Base-by-base conservation (phyloP, 2,329 filamentous ascomycete genomes). In the Aspergillus felis region DNA sequence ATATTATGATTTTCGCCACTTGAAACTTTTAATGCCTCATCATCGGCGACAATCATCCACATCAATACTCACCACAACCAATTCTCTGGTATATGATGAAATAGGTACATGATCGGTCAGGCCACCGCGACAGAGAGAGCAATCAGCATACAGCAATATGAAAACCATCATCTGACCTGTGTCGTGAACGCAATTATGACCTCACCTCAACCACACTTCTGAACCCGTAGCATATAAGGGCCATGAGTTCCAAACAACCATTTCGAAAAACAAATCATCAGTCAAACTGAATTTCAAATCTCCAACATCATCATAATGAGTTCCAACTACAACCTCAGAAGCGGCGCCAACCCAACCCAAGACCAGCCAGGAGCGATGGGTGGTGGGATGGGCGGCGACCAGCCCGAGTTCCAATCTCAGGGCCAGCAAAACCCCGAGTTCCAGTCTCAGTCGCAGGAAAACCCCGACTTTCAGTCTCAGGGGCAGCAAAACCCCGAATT, bases 361-460 rank as follows among this genome's bases (percentile, higher is more conserved):
- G 78, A 79, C 10, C 78, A 82, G 63, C 77, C 80, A 17, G 65
- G 70, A 2, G 69, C 75, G 3, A 78, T 79, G 54, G 74, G 71
- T 49, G 62, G 61, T 51, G 71, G 25, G 25, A 25, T 25, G 25
- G 25, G 25, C 25, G 25, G 4, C 25, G 25, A 25, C 22, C 22
- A 74, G 62, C 46, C 46, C 9, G 24, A 49, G 3, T 7, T n/a
- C 12, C 47, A 74, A 61, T 22, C 20, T 32, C 22, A 22, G 22
- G 22, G 22, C 22, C 22, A 22, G 22, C 22, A 22, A 22, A 22
- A 22, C 22, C 24, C 24, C 24, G 24, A 22, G 1, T 2, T 25
- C 24, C 48, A 50, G 24, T 12, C 22, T n/a, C n/a, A n/a, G n/a
- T n/a, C n/a, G n/a, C n/a, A n/a, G n/a, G n/a, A n/a, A n/a, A n/a